Evolutionary conservation across 345 rosid genomes (phyloP).

Genomic region (Bruguiera sexangula): DNA sequence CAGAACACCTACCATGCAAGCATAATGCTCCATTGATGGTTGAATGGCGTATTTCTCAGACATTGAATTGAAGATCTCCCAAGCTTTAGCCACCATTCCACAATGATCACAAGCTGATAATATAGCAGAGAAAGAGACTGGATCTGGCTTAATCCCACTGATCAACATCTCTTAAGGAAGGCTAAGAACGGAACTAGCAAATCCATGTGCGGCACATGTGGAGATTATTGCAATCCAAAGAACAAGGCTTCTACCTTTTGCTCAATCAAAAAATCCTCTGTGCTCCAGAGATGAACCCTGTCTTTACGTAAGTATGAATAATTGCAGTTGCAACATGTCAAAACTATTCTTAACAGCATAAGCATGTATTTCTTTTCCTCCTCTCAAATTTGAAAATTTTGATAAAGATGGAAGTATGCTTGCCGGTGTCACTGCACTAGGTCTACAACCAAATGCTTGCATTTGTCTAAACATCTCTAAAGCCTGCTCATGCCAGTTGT

Average conservation of each 20-base stretch:
- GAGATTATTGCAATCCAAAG: slow-evolving; percentile 85
- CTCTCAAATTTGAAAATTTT: slow-evolving; percentile 55
- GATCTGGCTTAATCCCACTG: slow-evolving; percentile 55
- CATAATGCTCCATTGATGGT: slow-evolving; percentile 73
- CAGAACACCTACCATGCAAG: slow-evolving; percentile 72
- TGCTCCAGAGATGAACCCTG: slow-evolving; percentile 62
- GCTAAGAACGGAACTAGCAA: slow-evolving; percentile 45
- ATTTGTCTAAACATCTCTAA: slow-evolving; percentile 54
- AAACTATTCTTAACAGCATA: slow-evolving; percentile 54
- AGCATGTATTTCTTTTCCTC: slow-evolving; percentile 69
- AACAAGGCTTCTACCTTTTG: slow-evolving; percentile 55
- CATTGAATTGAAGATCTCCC: slow-evolving; percentile 58
- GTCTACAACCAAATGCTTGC: slow-evolving; percentile 47
- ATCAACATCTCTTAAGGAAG: slow-evolving; percentile 55
- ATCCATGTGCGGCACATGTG: slow-evolving; percentile 72
- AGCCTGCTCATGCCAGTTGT: slow-evolving; percentile 46
- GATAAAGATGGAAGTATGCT: slow-evolving; percentile 61
- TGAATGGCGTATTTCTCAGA: slow-evolving; percentile 33
- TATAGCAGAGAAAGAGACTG: slow-evolving; percentile 66
- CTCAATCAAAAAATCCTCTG: slow-evolving; percentile 48
- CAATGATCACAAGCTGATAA: slow-evolving; percentile 76
- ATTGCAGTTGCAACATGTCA: slow-evolving; percentile 64
- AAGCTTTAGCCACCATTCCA: slow-evolving; percentile 56
- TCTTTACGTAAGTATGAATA: slow-evolving; percentile 66
- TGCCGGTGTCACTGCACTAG: slow-evolving; percentile 64